Conservation (phyloP, 495 filamentous ascomycete species). For the Hypoxylon cercidicola region DNA sequence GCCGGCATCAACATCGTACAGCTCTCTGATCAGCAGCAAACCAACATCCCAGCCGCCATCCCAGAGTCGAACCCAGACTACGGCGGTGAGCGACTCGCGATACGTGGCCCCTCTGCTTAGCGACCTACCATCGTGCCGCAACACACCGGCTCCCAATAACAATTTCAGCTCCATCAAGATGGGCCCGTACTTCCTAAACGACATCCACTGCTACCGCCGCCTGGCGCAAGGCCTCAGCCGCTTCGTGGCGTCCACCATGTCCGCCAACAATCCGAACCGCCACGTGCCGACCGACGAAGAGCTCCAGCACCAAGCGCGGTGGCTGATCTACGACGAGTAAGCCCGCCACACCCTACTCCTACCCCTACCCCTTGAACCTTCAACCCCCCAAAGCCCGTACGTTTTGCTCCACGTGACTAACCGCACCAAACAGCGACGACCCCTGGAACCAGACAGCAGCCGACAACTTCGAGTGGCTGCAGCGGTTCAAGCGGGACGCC, state of each 20-base stretch:
- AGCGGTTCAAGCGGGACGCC: conserved; percentile 72
- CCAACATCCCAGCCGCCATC: conserved; percentile 2
- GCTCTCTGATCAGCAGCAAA: conserved; percentile 20
- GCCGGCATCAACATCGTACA: conserved; percentile 13
- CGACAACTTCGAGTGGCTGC: conserved; percentile 77
- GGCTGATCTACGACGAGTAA: conserved; percentile 66
- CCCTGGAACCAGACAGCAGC: conserved; percentile 80
- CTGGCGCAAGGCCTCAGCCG: conserved; percentile 59
- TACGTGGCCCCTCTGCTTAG: conserved; percentile 19
- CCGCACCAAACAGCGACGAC: conserved; percentile 63
- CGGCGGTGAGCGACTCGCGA: conserved; percentile 19
- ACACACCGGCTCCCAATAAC: not conserved
- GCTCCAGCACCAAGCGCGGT: conserved; percentile 65
- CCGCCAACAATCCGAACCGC: conserved; percentile 62
- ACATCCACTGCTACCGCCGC: conserved; percentile 65
- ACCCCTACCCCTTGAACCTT: no score
- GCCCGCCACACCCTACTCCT: conserved; percentile 18
- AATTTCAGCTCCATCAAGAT: conserved; percentile 39
- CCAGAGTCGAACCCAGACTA: conserved; percentile 5
- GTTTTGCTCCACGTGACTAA: no score
- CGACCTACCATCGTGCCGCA: conserved; percentile 11
- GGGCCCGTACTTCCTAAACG: conserved; percentile 56
- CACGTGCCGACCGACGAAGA: conserved; percentile 65
- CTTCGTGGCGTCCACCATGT: conserved; percentile 60
- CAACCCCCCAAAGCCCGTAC: no score